Conservation (phyloP, 2,329 filamentous ascomycete species). For the Curvularia eragrostidis region DNA sequence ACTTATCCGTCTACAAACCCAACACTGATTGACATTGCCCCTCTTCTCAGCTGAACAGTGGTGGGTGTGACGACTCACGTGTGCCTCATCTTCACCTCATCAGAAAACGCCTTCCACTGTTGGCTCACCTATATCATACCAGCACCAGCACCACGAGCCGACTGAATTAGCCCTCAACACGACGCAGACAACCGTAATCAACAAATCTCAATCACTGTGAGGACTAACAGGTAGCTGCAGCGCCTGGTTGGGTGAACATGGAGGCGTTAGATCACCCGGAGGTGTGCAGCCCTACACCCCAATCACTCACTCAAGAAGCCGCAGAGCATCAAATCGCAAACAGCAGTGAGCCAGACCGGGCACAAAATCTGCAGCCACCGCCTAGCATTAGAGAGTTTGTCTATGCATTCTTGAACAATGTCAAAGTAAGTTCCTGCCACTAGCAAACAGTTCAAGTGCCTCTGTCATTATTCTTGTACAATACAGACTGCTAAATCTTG, state of each 20-base stretch:
- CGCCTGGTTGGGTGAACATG: neutral
- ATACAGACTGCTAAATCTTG: slow-evolving; percentile 3
- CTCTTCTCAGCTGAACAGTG: neutral
- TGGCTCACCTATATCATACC: slow-evolving; percentile 6
- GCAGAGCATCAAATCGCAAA: neutral
- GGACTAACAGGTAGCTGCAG: neutral
- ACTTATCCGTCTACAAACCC: neutral
- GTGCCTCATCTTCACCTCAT: slow-evolving; percentile 16
- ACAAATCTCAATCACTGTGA: neutral
- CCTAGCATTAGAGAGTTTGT: slow-evolving; percentile 16
- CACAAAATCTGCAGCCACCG: neutral
- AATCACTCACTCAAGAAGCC: neutral
- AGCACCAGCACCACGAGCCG: slow-evolving; percentile 4
- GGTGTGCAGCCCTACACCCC: neutral
- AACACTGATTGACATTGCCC: neutral
- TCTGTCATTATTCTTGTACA: too few relatives aligned
- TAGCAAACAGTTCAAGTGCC: too few relatives aligned
- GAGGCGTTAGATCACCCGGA: neutral
- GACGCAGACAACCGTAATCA: neutral
- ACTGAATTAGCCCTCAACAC: neutral
- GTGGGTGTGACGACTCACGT: slow-evolving; percentile 13
- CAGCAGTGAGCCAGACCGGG: neutral
- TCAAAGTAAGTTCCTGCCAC: slow-evolving; percentile 24
- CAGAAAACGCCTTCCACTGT: slow-evolving; percentile 7
- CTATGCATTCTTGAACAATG: slow-evolving; percentile 26